phyloP scores from a whole-genome alignment of 495 filamentous ascomycete genomes.

The Amniculicola lignicola region DNA sequence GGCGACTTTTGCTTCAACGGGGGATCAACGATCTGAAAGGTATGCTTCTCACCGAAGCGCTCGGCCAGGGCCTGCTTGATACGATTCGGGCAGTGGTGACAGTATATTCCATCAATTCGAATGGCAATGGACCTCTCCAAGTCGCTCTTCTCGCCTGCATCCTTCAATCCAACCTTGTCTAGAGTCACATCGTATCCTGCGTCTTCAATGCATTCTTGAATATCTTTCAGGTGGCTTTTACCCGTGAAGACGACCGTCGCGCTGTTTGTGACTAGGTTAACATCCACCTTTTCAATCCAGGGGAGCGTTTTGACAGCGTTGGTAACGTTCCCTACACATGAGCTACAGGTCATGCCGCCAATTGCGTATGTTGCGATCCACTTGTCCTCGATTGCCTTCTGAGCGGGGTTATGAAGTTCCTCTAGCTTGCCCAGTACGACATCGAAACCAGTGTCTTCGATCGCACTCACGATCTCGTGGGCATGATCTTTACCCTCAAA shows the following conservation, averaged over 20 bases:
- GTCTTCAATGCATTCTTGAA: slow-evolving; percentile 72
- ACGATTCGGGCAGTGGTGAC: slow-evolving; percentile 71
- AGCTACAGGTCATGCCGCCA: slow-evolving; percentile 79
- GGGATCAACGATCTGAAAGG: slow-evolving; percentile 44
- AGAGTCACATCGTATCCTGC: slow-evolving; percentile 72
- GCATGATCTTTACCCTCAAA: slow-evolving; percentile 48
- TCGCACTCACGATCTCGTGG: slow-evolving; percentile 46
- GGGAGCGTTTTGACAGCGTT: slow-evolving; percentile 58
- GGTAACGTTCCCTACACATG: slow-evolving; percentile 66
- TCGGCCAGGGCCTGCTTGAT: slow-evolving; percentile 54
- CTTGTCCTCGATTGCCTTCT: slow-evolving; percentile 12
- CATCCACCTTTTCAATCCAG: slow-evolving; percentile 61
- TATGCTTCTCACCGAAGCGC: slow-evolving; percentile 47
- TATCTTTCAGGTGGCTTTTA: slow-evolving; percentile 52
- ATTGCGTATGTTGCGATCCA: slow-evolving; percentile 63
- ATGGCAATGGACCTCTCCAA: slow-evolving; percentile 60
- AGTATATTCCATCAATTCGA: slow-evolving; percentile 80
- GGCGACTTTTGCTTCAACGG: slow-evolving; percentile 52
- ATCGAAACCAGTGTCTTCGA: slow-evolving; percentile 58
- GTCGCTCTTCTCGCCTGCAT: slow-evolving; percentile 15
- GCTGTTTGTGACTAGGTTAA: slow-evolving; percentile 71
- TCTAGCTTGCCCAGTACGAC: slow-evolving; percentile 49
- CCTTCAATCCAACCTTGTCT: slow-evolving; percentile 45
- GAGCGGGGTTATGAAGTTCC: slow-evolving; percentile 20
- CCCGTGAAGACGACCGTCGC: slow-evolving; percentile 38